A percentile compares a stretch with the other conserved stretches of the same genome.
Evolutionary conservation across 768 basidiomycete species (phyloP).

Genomic region (Lyophyllum semitale): DNA sequence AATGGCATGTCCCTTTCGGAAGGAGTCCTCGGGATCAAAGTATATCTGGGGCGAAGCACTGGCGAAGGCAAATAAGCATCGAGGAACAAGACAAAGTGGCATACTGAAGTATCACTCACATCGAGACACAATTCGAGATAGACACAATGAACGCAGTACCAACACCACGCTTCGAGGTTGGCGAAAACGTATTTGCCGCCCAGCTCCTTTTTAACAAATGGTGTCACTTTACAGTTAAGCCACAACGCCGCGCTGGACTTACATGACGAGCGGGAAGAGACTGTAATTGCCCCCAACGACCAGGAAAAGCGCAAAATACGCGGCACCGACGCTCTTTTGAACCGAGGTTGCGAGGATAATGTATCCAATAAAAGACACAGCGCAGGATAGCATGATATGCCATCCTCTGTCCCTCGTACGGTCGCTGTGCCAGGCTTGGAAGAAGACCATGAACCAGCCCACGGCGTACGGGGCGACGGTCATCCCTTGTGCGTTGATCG

Average conservation of each 20-base stretch:
- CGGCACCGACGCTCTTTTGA: too few species aligned
- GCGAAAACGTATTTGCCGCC: slow-evolving; percentile 60
- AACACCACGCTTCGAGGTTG: slow-evolving; percentile 60
- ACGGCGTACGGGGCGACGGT: slow-evolving; percentile 59
- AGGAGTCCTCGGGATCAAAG: slow-evolving; percentile 51
- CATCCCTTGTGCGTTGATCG: slow-evolving; percentile 58
- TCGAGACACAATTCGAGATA: slow-evolving; percentile 60
- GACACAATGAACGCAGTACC: slow-evolving; percentile 64
- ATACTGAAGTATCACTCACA: slow-evolving; percentile 32
- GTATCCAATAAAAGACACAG: slow-evolving; percentile 50
- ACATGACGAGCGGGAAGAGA: slow-evolving; percentile 62
- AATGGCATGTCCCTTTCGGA: slow-evolving; percentile 56
- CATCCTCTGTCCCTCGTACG: slow-evolving; percentile 54
- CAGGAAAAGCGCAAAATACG: too few species aligned
- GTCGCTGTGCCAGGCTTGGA: slow-evolving; percentile 59
- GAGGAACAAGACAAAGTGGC: not conserved
- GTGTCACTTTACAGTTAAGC: not conserved
- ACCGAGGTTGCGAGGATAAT: slow-evolving; percentile 53
- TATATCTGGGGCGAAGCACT: slow-evolving; percentile 61
- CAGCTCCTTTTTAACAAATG: slow-evolving; percentile 44
- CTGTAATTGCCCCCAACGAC: slow-evolving; percentile 57
- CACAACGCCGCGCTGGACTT: slow-evolving; percentile 16
- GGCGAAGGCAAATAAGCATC: not conserved
- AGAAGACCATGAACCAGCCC: slow-evolving; percentile 57
- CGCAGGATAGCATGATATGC: slow-evolving; percentile 53